A percentile compares a stretch with the other conserved stretches of the same genome.
These are phyloP conservation scores for Raffaelea deltoideospora DNA, from an alignment of 2,329 filamentous ascomycete genomes.

Conservation along the genomic window DNA sequence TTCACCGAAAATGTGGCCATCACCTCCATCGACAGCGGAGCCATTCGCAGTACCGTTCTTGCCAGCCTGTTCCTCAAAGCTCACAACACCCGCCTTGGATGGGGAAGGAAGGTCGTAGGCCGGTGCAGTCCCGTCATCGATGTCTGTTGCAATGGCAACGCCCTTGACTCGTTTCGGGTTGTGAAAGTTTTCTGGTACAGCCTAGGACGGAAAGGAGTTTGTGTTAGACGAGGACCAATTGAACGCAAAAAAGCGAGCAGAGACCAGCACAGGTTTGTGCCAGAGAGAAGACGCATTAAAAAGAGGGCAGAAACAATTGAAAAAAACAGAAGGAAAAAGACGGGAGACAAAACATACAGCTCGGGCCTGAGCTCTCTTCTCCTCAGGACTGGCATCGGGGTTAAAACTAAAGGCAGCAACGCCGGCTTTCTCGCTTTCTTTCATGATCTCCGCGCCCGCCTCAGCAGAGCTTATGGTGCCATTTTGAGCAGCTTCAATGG, in stretches of 20 bases:
- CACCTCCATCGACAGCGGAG: constrained; percentile 36
- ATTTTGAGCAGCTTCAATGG: constrained; percentile 57
- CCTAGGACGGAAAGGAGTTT: constrained; percentile 28
- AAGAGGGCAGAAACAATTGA: background rate
- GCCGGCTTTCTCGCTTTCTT: constrained; percentile 66
- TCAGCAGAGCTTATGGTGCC: constrained; percentile 48
- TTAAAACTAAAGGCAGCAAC: constrained; percentile 74
- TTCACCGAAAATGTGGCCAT: constrained; percentile 34
- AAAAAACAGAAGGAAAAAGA: background rate
- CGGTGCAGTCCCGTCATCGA: constrained; percentile 53
- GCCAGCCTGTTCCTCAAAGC: constrained; percentile 31
- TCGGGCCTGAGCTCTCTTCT: constrained; percentile 69
- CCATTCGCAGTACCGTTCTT: constrained; percentile 37
- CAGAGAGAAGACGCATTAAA: background rate
- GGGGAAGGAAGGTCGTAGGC: constrained; percentile 67
- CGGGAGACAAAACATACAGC: constrained; percentile 39
- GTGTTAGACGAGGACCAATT: background rate
- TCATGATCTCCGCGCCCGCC: constrained; percentile 56
- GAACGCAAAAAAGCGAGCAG: no score
- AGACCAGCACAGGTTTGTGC: no score
- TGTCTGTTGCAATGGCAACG: constrained; percentile 62
- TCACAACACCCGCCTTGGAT: constrained; percentile 51
- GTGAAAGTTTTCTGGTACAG: constrained; percentile 48
- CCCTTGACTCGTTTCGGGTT: constrained; percentile 42
- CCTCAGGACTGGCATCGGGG: constrained; percentile 64